Evolutionary conservation across 2,329 filamentous ascomycete species (phyloP).

Genomic region (Aureobasidium pullulans): DNA sequence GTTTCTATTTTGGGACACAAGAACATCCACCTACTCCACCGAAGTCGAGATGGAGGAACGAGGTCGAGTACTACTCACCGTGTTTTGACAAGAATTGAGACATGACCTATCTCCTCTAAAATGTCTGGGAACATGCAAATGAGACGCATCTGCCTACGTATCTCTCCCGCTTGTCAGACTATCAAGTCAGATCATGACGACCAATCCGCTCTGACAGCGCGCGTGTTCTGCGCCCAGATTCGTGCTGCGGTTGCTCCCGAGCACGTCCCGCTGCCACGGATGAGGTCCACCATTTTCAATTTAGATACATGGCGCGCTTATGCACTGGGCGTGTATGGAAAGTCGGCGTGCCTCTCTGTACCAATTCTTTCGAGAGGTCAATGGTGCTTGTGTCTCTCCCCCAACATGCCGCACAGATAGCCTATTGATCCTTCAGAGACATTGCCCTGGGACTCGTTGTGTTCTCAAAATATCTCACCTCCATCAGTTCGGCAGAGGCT

Average conservation of each 20-base stretch:
- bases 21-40: neutral
- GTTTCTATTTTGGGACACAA: neutral
- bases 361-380: neutral
- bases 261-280: slow-evolving; percentile 5
- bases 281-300: slow-evolving; percentile 7
- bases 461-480: slow-evolving; percentile 14
- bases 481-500: slow-evolving; percentile 9
- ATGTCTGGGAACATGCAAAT: neutral
- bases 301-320: slow-evolving; percentile 13
- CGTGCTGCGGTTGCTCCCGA: slow-evolving; percentile 10
- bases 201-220: slow-evolving; percentile 9
- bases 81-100: neutral
- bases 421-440: slow-evolving; percentile 10
- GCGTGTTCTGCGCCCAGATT: slow-evolving; percentile 3
- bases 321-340: slow-evolving; percentile 9
- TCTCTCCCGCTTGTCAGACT: neutral
- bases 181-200: slow-evolving; percentile 13
- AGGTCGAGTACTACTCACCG: slow-evolving; percentile 1
- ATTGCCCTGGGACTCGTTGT: slow-evolving; percentile 2
- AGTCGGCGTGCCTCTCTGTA: slow-evolving; percentile 6
- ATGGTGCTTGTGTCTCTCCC: slow-evolving; percentile 5
- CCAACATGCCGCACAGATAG: slow-evolving; percentile 7
- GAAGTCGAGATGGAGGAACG: neutral
- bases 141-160: slow-evolving; percentile 4
- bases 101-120: neutral